Evolutionary conservation across 2,329 filamentous ascomycete species (phyloP).

Genomic region (Berkeleyomyces basicola): DNA sequence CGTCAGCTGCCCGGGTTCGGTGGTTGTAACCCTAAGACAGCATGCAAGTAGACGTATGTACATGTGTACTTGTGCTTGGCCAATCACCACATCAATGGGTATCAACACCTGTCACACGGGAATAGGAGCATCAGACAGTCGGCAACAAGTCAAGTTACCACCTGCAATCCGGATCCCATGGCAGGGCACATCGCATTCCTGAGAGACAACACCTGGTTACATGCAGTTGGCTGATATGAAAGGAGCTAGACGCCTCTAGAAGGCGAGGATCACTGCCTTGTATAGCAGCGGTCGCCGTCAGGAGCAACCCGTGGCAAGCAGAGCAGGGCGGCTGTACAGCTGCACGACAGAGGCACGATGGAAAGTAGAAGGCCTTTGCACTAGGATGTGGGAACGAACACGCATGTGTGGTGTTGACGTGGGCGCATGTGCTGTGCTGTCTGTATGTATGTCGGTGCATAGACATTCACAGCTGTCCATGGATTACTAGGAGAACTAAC

Average conservation of each 20-base stretch:
- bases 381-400: neutral
- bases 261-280: neutral
- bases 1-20: neutral
- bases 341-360: neutral
- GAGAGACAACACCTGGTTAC: no score
- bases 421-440: neutral
- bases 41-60: neutral
- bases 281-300: neutral
- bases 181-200: no score
- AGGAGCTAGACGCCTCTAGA: no score
- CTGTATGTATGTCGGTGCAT: neutral
- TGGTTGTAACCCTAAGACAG: neutral
- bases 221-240: no score
- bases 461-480: neutral
- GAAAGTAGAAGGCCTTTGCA: neutral
- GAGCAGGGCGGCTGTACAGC: neutral
- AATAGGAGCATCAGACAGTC: no score
- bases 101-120: neutral
- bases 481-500: neutral
- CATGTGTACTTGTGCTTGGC: neutral
- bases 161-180: no score
- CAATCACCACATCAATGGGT: neutral
- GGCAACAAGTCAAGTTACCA: no score
- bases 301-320: neutral
- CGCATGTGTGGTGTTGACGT: neutral